Evolutionary conservation across 2,329 filamentous ascomycete genomes (phyloP).

Genomic region (Coleophoma cylindrospora): DNA sequence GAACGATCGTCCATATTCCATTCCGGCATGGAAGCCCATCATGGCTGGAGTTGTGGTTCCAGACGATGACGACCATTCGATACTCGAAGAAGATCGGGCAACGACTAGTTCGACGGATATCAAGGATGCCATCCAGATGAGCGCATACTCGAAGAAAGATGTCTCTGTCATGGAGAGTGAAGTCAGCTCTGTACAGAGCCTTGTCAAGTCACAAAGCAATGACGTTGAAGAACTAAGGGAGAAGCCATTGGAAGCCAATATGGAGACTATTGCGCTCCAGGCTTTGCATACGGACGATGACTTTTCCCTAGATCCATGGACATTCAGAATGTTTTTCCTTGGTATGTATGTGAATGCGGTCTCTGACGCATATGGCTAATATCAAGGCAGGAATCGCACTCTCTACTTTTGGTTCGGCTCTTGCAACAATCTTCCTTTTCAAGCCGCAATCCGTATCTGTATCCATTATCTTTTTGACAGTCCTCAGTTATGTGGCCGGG

Average conservation of each 20-base stretch:
- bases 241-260: conserved; percentile 6
- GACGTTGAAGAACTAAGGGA: conserved; percentile 1
- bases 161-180: neutral
- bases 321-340: conserved; percentile 33
- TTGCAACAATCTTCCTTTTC: conserved; percentile 41
- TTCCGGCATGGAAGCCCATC: neutral
- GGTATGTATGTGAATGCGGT: conserved; percentile 14
- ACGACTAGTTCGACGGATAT: neutral
- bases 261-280: conserved; percentile 9
- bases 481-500: conserved; percentile 38
- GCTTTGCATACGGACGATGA: conserved; percentile 13
- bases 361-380: neutral
- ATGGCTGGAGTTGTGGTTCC: neutral
- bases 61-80: neutral
- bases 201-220: conserved; percentile 4
- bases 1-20: neutral
- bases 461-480: conserved; percentile 37
- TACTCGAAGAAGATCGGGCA: neutral
- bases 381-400: conserved; percentile 24
- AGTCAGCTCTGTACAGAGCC: neutral
- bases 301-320: conserved; percentile 23
- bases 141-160: neutral
- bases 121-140: neutral
- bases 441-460: conserved; percentile 40
- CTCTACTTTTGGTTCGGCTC: conserved; percentile 30